phyloP scores from a whole-genome alignment of 2,329 filamentous ascomycete genomes.

The Beauveria sp. region DNA sequence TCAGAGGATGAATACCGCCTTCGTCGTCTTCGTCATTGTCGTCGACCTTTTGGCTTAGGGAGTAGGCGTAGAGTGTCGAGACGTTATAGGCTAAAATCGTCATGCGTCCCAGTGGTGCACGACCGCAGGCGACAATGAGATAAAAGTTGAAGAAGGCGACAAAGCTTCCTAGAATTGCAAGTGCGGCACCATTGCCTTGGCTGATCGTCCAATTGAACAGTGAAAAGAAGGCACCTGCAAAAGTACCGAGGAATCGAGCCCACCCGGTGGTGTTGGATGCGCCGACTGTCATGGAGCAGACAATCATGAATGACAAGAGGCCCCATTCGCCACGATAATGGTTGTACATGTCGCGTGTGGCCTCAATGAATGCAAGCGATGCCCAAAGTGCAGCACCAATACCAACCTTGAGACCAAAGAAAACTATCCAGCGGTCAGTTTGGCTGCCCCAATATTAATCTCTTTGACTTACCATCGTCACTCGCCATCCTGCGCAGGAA shows the following conservation, averaged over 20 bases:
- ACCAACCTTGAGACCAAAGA: conserved; percentile 82
- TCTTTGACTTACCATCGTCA: conserved; percentile 38
- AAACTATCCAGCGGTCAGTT: conserved; percentile 27
- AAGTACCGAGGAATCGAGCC: conserved; percentile 76
- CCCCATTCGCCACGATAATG: conserved; percentile 93
- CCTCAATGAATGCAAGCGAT: conserved; percentile 69
- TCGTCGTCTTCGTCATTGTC: conserved; percentile 77
- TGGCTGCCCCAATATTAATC: background rate
- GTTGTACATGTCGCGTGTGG: conserved; percentile 66
- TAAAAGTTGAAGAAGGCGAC: conserved; percentile 76
- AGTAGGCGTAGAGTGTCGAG: conserved; percentile 83
- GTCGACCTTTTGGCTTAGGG: conserved; percentile 66
- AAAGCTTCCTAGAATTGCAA: conserved; percentile 70
- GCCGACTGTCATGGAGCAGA: conserved; percentile 90
- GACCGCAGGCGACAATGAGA: conserved; percentile 70
- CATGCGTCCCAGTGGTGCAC: conserved; percentile 80
- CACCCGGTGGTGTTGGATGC: conserved; percentile 84
- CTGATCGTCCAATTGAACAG: conserved; percentile 69
- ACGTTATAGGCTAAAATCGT: conserved; percentile 92
- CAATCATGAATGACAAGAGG: conserved; percentile 89
- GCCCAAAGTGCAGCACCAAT: conserved; percentile 78
- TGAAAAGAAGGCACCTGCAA: conserved; percentile 66
- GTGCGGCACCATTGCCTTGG: conserved; percentile 59
- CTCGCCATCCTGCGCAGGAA: conserved; percentile 35
- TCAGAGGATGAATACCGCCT: conserved; percentile 69